Conservation (phyloP, 345 rosid species). For the Lumnitzera racemosa region DNA sequence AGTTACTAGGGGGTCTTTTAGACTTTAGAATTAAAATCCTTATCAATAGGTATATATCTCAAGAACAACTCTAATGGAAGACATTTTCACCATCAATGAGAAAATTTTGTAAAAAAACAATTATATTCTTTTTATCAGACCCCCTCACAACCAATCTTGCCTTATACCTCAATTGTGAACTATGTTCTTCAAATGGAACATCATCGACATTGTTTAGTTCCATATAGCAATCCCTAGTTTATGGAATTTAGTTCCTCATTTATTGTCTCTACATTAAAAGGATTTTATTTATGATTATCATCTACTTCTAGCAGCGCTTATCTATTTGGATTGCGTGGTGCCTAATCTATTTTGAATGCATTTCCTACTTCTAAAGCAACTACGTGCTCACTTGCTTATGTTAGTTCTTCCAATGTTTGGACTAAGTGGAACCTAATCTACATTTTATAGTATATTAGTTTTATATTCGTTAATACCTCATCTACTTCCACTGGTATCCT, state of each 20-base stretch:
- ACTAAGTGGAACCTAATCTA: not conserved
- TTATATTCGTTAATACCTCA: constrained; percentile 2
- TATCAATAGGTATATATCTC: too few species aligned
- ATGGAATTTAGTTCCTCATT: constrained; percentile 32
- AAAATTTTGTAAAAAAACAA: too few species aligned
- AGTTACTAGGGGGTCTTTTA: too few species aligned
- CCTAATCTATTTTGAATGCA: not conserved
- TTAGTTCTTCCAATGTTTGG: too few species aligned
- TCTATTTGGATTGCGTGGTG: constrained; percentile 48
- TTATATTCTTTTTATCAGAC: too few species aligned
- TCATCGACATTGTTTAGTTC: constrained; percentile 40
- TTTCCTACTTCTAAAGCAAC: not conserved
- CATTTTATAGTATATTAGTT: not conserved
- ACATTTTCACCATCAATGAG: too few species aligned
- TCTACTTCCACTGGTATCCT: not conserved
- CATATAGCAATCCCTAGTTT: constrained; percentile 40
- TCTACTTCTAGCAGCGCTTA: constrained; percentile 4
- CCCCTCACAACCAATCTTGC: too few species aligned
- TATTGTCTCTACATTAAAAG: constrained; percentile 30
- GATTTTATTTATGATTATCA: constrained; percentile 9
- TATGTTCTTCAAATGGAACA: not conserved
- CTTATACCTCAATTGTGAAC: too few species aligned
- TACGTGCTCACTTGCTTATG: not conserved
- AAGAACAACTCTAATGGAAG: too few species aligned
- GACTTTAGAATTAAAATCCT: too few species aligned